Conservation (phyloP, 2,329 filamentous ascomycete genomes). For the Arthrobotrys sphaeroides region DNA sequence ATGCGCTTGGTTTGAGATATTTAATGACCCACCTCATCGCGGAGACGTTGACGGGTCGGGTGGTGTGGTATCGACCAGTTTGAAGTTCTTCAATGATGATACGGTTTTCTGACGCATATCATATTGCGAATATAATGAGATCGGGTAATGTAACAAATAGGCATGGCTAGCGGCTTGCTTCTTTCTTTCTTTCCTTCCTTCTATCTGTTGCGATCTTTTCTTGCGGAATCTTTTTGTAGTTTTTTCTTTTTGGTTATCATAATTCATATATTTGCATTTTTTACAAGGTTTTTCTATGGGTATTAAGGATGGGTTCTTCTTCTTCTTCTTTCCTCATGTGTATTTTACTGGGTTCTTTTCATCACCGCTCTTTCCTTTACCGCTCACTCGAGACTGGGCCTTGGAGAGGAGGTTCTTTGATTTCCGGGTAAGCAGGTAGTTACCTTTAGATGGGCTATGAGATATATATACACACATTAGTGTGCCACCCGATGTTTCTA, state of each 20-base stretch:
- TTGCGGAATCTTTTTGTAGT: slow-evolving; percentile 18
- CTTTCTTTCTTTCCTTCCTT: neutral
- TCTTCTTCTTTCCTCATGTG: neutral
- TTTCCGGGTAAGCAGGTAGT: neutral
- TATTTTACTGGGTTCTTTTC: slow-evolving; percentile 7
- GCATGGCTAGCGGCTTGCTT: slow-evolving; percentile 14
- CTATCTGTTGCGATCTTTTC: neutral
- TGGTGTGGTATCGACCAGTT: no score
- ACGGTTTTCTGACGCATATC: no score
- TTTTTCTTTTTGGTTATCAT: neutral
- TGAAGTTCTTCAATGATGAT: no score
- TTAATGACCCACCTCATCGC: no score
- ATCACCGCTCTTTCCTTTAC: no score
- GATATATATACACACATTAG: slow-evolving; percentile 27
- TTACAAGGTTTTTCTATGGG: slow-evolving; percentile 4
- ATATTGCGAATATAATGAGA: neutral
- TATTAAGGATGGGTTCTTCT: slow-evolving; percentile 6
- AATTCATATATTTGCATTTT: neutral
- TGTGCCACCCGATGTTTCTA: slow-evolving; percentile 26
- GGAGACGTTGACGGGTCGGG: no score
- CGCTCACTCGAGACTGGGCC: no score
- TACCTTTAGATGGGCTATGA: slow-evolving; percentile 14
- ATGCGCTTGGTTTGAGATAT: neutral
- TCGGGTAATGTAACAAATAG: slow-evolving; percentile 20
- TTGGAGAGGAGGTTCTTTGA: no score